Evolutionary conservation across 805 yeast genomes (phyloP).

Genomic region (Torulaspora microellipsoides): DNA sequence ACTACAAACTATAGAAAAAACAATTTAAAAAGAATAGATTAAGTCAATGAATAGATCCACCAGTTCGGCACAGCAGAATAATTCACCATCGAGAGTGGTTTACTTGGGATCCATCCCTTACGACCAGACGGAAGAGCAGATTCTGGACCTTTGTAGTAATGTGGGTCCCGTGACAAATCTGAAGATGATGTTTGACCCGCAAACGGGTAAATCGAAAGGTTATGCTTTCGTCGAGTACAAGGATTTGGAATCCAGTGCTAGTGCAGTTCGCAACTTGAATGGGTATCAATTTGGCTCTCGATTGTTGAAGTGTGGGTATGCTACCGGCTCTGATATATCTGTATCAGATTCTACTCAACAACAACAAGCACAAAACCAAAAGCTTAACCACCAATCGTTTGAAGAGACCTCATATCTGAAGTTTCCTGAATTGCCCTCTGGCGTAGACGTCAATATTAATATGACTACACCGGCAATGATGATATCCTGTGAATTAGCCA

Average conservation of each 20-base stretch:
- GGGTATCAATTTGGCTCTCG: constrained; percentile 72
- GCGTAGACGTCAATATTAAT: constrained; percentile 40
- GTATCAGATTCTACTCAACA: constrained; percentile 9
- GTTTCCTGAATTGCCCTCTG: constrained; percentile 53
- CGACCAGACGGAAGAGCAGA: constrained; percentile 91
- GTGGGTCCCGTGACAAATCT: constrained; percentile 83
- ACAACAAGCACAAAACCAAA: constrained; percentile 3
- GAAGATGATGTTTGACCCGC: constrained; percentile 77
- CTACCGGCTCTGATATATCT: constrained; percentile 45
- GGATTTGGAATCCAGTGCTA: constrained; percentile 80
- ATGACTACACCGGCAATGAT: constrained; percentile 39
- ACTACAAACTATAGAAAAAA: no score
- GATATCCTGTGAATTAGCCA: constrained; percentile 33
- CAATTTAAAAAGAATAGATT: no score
- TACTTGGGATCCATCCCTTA: constrained; percentile 87
- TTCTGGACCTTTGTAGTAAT: constrained; percentile 75
- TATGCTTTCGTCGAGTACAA: constrained; percentile 81
- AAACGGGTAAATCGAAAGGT: constrained; percentile 88
- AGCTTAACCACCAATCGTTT: constrained; percentile 10
- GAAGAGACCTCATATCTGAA: constrained; percentile 11
- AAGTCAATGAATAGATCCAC: constrained; percentile 13
- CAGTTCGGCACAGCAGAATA: constrained; percentile 17
- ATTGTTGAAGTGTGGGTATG: constrained; percentile 67
- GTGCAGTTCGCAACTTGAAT: constrained; percentile 85
- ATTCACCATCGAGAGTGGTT: constrained; percentile 43